Conservation (phyloP, 371 early-diverging fungal genomes). For the Chytridium lagenaria region DNA sequence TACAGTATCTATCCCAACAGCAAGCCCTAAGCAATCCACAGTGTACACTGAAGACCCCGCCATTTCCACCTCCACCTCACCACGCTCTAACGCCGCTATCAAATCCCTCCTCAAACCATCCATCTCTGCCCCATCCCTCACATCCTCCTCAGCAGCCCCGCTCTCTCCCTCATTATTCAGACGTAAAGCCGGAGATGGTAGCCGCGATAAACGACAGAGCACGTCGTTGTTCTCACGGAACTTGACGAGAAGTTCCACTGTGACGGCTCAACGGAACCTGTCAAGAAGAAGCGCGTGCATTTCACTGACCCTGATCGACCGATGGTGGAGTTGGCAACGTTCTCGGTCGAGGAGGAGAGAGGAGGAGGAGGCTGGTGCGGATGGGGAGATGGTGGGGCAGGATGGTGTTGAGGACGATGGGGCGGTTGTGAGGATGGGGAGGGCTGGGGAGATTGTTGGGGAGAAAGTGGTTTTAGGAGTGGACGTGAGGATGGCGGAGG, state of each 20-base stretch:
- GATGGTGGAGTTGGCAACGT: conserved; percentile 10
- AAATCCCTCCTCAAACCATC: not conserved
- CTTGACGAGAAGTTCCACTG: too few relatives aligned
- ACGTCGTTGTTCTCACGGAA: not conserved
- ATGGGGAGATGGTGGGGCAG: not conserved
- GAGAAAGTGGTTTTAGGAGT: not conserved
- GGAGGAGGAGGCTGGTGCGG: not conserved
- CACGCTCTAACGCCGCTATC: too few relatives aligned
- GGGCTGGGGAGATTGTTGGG: not conserved
- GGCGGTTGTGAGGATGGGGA: not conserved
- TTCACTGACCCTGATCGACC: conserved; percentile 15
- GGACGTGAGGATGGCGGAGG: not conserved
- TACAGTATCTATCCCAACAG: too few relatives aligned
- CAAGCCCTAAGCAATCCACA: too few relatives aligned
- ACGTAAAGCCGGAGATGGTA: not conserved
- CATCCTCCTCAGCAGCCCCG: not conserved
- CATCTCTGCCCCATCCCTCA: not conserved
- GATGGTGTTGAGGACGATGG: not conserved
- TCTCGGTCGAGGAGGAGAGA: not conserved
- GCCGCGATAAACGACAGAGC: not conserved
- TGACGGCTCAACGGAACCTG: not conserved
- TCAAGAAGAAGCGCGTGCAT: conserved; percentile 13
- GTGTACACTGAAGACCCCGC: too few relatives aligned
- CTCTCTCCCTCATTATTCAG: not conserved
- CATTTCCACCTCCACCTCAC: too few relatives aligned